Evolutionary conservation across 2,329 filamentous ascomycete genomes (phyloP), one percentile per base, ranked within the genome.

Genomic region (Penicillium sp.): DNA sequence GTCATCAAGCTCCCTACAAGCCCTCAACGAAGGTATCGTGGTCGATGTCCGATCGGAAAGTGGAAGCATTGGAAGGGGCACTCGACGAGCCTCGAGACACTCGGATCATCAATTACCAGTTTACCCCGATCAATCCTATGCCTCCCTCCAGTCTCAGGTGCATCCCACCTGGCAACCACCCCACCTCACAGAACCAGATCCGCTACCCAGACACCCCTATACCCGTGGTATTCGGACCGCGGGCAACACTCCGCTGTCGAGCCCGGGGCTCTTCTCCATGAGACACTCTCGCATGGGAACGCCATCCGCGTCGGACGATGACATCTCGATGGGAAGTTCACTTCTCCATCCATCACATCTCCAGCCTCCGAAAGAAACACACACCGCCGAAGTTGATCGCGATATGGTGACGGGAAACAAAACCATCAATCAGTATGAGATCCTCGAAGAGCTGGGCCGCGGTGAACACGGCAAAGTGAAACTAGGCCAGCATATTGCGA

Each of bases 401-500:
- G 92, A 97, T 74, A 85, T 85, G 54, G 83, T 91, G 62, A 96
- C 93, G 6, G 94, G 94, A 58, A 90, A 94, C 62, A 99, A 99
- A 78, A 83, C 93, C 53, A 96, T 99, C 81, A 99, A 99, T 71
- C 90, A 97, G 72, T 99, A 99, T 78, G 91, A 97, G 76, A 91
- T 99, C 67, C 89, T 97, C 64, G 90, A 96, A 74, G 94, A 99
- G 77, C 90, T 99, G 54, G 94, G 94, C 55, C 89, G 94, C 59
- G 94, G 94, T 50, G 91, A 96, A 69, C 94, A 99, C 73, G 94
- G 94, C 70, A 99, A 97, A 79, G 94, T 99, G 71, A 99, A 99
- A 78, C 83, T 97, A 48, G 94, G 93, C 48, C 86, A 91, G 54
- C 92, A 95, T 71, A 80, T 91, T 46, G 81, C 87, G 56, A 92